phyloP scores from a whole-genome alignment of 305 asterid genomes.

The Fraxinus floribunda region DNA sequence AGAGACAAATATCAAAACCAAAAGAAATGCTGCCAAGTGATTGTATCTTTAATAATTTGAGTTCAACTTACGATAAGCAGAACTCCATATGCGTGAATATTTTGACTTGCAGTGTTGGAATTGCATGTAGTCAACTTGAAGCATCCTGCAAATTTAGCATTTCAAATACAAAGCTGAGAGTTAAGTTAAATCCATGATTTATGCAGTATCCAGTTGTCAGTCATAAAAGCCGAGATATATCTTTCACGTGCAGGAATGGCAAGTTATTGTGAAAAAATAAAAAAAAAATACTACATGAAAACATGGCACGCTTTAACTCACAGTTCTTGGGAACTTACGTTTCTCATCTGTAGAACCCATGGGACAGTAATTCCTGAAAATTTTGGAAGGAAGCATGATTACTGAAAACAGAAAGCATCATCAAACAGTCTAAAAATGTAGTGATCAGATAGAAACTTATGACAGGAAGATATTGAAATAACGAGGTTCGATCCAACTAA shows the following conservation, averaged over 20 bases:
- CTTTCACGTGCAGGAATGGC: background rate
- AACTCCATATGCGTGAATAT: conserved; percentile 85
- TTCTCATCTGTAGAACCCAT: conserved; percentile 74
- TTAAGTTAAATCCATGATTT: background rate
- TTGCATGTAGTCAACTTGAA: conserved; percentile 75
- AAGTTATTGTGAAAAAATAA: background rate
- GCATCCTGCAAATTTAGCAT: conserved; percentile 55
- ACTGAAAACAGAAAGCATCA: background rate
- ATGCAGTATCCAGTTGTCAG: background rate
- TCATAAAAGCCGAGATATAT: background rate
- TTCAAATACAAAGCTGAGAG: background rate
- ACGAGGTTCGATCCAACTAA: no score
- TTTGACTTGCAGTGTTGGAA: conserved; percentile 67
- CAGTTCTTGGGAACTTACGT: conserved; percentile 53
- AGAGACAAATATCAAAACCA: conserved; percentile 1
- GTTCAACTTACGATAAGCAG: conserved; percentile 77
- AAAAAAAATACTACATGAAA: background rate
- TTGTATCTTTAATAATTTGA: background rate
- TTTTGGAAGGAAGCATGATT: conserved; percentile 24
- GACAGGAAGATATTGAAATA: background rate
- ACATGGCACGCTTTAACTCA: conserved; percentile 11
- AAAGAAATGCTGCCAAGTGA: background rate
- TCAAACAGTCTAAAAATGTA: background rate
- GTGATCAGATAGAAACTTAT: background rate
- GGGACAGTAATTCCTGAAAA: conserved; percentile 86